These are phyloP conservation scores for Russula sp. DNA, from an alignment of 768 basidiomycete species.

Conservation along the genomic window DNA sequence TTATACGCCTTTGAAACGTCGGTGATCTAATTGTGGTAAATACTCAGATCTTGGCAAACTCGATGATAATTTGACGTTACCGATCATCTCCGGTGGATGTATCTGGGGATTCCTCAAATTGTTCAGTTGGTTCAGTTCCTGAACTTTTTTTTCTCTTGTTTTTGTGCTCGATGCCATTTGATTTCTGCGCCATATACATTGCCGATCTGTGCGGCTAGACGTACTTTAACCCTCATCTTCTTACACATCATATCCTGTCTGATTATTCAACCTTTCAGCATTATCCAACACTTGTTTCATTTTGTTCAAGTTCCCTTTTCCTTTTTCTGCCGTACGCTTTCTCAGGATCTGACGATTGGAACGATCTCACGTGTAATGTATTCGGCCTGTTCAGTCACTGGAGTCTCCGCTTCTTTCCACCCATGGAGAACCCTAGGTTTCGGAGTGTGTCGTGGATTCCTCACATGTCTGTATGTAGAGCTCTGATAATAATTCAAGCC, in stretches of 20 bases:
- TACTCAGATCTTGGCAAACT: conserved; percentile 66
- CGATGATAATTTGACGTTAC: conserved; percentile 88
- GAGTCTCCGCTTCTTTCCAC: background rate
- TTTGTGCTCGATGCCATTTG: background rate
- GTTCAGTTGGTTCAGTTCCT: conserved; percentile 30
- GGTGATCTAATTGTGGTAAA: background rate
- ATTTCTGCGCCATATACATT: background rate
- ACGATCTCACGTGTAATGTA: conserved; percentile 14
- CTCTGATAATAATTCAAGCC: background rate
- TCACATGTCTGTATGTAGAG: conserved; percentile 1
- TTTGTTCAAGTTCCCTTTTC: background rate
- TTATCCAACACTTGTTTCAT: background rate
- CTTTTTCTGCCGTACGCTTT: background rate
- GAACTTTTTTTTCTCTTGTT: background rate
- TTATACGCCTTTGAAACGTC: background rate
- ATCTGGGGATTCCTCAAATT: conserved; percentile 49
- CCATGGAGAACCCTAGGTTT: background rate
- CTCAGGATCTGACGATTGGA: conserved; percentile 4
- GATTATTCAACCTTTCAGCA: background rate
- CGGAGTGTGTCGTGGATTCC: background rate
- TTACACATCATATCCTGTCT: background rate
- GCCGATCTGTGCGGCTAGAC: conserved; percentile 1
- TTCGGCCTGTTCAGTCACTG: background rate
- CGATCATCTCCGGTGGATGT: conserved; percentile 76
- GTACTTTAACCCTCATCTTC: conserved; percentile 3